Base-by-base conservation (phyloP, 208 protist species). In the Leishmania gerbilli region DNA sequence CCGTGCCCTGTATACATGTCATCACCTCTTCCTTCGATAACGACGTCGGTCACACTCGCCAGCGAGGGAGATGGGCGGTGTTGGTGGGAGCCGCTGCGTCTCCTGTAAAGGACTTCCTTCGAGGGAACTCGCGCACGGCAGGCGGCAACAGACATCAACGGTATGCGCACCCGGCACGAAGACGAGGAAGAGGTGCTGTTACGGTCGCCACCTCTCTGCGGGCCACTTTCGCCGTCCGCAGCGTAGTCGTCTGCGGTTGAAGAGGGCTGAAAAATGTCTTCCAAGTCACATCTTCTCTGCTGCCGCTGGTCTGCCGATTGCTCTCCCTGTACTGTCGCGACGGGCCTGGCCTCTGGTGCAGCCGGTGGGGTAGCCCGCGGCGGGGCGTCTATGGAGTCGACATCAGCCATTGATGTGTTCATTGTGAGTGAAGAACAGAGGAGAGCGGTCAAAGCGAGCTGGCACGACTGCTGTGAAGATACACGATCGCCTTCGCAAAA, bases 351-450 rank as follows among this genome's bases (percentile, higher is more conserved):
- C 24, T 64, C 62, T 62, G 34, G 21, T 21, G 55, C 7, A 67
- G 47, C 31, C 24, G 55, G 76, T 21, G 53, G 82, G 27, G 71
- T 47, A 45, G 82, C 77, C 21, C 82, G 60, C 34, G 74, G 72
- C 9, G 78, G 65, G 24, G 60, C 72, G 74, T 82, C 82, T 55
- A 85, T 81, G 64, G 82, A 79, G 74, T 85, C 77, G 6, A 81
- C 82, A 71, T 81, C 82, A 1, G 82, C 77, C 47, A 81, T 49
- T 1, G 77, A 85, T 31, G 72, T 69, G 74, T 85, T 68, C 60
- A 79, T 79, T 21, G 64, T 27, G 55, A 9, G 72, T 42, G 19
- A 11, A 58, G n/a, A 40, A 64, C 24, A 53, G 69, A 74, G 45
- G 45, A 74, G 45, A 55, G 67, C 67, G 27, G 17, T 11, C 21